Evolutionary conservation across 1,284 basidiomycete species (phyloP).

Genomic region (Schizophyllum commune): DNA sequence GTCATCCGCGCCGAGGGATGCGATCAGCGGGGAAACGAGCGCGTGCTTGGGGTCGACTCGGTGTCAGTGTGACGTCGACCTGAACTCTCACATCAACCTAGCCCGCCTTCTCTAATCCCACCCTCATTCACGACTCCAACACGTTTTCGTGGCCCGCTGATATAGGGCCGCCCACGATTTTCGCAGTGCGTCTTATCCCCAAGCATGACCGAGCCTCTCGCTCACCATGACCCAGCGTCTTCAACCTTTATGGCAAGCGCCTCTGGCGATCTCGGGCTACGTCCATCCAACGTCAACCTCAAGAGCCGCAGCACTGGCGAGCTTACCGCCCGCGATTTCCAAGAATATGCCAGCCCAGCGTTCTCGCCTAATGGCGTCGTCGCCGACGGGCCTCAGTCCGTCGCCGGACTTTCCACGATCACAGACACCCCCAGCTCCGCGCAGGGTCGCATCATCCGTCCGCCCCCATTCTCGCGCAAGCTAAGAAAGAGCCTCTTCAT

Average conservation of each 20-base stretch:
- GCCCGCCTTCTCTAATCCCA: too few relatives aligned
- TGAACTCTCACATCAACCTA: too few relatives aligned
- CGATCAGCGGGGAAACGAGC: too few relatives aligned
- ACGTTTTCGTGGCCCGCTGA: too few relatives aligned
- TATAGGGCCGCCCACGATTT: too few relatives aligned
- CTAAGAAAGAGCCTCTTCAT: constrained; percentile 18
- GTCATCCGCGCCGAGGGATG: too few relatives aligned
- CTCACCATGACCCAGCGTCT: not conserved
- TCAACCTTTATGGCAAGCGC: not conserved
- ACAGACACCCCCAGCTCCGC: not conserved
- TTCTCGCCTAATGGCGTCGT: not conserved
- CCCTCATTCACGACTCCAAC: too few relatives aligned
- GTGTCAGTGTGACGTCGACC: too few relatives aligned
- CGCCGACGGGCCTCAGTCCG: not conserved
- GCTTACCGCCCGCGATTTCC: not conserved
- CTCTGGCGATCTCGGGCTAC: not conserved
- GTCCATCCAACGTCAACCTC: not conserved
- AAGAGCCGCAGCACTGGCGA: not conserved
- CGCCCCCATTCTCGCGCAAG: constrained; percentile 6
- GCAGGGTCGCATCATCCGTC: not conserved
- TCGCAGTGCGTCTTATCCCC: too few relatives aligned
- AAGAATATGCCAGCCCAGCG: not conserved
- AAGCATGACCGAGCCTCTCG: not conserved
- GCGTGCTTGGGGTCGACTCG: too few relatives aligned
- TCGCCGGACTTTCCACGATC: not conserved